A percentile compares a stretch with the other conserved stretches of the same genome.
Conservation (phyloP, 768 basidiomycete genomes). For the Antrodiella citrinella region DNA sequence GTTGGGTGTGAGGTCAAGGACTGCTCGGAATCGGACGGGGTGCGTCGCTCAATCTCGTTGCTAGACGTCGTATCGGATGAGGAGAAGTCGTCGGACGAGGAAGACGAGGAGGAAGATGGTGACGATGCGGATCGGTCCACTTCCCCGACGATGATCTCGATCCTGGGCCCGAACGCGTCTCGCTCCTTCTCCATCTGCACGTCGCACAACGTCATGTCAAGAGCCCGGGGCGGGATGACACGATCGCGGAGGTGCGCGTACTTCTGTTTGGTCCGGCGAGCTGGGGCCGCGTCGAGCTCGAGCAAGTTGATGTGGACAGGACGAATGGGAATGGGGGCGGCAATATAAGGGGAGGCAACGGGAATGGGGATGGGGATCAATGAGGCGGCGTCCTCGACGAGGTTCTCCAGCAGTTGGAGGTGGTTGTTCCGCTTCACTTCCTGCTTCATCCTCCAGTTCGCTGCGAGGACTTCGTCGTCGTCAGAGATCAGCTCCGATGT, state of each 20-base stretch:
- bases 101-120: too few relatives aligned
- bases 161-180: background rate
- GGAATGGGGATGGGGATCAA: background rate
- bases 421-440: background rate
- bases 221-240: background rate
- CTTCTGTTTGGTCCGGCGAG: background rate
- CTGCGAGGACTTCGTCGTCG: background rate
- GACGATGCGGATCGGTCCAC: too few relatives aligned
- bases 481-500: background rate
- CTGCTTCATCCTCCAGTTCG: background rate
- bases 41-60: too few relatives aligned
- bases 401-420: background rate
- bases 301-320: background rate
- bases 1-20: too few relatives aligned
- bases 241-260: background rate
- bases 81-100: too few relatives aligned
- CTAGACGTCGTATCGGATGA: too few relatives aligned
- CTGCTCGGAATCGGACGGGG: too few relatives aligned
- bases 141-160: background rate
- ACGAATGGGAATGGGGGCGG: background rate
- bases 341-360: background rate
- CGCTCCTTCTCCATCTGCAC: background rate
- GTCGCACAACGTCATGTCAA: background rate
- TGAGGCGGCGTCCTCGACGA: background rate
- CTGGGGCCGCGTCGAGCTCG: background rate